Evolutionary conservation across 176 grass and related monocot species (phyloP).

Genomic region (Avena atlantica): DNA sequence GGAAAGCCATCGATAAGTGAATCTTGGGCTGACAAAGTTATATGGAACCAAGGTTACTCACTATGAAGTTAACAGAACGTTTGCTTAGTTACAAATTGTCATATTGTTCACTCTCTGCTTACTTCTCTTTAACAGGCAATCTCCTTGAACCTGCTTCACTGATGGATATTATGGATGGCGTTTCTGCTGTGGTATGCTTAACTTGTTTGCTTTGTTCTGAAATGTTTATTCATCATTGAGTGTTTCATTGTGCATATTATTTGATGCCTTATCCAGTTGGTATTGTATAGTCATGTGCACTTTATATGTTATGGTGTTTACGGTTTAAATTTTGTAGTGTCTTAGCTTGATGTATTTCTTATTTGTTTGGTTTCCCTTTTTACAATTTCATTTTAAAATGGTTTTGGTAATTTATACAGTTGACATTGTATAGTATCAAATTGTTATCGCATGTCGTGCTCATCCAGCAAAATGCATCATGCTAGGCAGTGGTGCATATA

Average conservation of each 20-base stretch:
- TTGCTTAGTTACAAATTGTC: background rate
- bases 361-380: background rate
- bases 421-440: background rate
- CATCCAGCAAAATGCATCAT: slow-evolving; percentile 17
- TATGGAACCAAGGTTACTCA: slow-evolving; percentile 81
- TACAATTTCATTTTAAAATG: background rate
- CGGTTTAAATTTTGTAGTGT: slow-evolving; percentile 23
- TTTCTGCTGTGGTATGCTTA: slow-evolving; percentile 74
- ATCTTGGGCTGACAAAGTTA: slow-evolving; percentile 90
- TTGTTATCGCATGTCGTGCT: background rate
- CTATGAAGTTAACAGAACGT: slow-evolving; percentile 30
- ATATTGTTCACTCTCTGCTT: slow-evolving; percentile 38
- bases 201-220: slow-evolving; percentile 4
- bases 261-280: background rate
- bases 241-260: background rate
- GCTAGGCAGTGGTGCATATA: background rate
- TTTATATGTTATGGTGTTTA: slow-evolving; percentile 16
- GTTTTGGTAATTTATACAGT: background rate
- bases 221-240: slow-evolving; percentile 3
- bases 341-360: slow-evolving; percentile 6
- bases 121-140: slow-evolving; percentile 58
- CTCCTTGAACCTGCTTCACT: slow-evolving; percentile 80
- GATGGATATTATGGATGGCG: slow-evolving; percentile 74
- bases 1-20: slow-evolving; percentile 81
- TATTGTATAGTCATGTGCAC: slow-evolving; percentile 11